These are phyloP conservation scores for Phytopythium kandeliae DNA, from an alignment of 352 stramenopile species.

Conservation along the genomic window DNA sequence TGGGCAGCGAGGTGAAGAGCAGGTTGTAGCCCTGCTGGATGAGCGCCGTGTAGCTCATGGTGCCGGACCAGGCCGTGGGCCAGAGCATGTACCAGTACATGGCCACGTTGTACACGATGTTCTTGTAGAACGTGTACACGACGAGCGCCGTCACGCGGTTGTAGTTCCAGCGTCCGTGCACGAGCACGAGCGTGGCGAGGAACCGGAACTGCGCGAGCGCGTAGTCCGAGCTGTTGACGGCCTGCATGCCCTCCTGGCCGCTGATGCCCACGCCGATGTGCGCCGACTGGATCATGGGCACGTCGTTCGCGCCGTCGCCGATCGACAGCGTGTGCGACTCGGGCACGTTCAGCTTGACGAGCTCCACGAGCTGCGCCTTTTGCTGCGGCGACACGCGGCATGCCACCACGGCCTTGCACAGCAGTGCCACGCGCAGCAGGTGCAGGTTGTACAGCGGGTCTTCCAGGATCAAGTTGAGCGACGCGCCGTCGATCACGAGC, in stretches of 20 bases:
- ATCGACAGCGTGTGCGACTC: constrained; percentile 87
- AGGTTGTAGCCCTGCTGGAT: constrained; percentile 95
- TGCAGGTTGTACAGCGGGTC: constrained; percentile 70
- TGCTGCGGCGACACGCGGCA: constrained; percentile 97
- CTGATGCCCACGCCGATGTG: constrained; percentile 93
- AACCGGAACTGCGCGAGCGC: constrained; percentile 81
- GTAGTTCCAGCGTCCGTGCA: constrained; percentile 87
- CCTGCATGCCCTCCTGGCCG: constrained; percentile 97
- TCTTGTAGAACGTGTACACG: constrained; percentile 89
- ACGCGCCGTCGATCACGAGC: constrained; percentile 94
- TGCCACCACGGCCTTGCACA: constrained; percentile 96
- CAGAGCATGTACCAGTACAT: constrained; percentile 89
- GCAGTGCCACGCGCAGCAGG: constrained; percentile 76
- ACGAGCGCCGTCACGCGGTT: constrained; percentile 85
- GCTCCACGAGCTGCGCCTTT: constrained; percentile 96
- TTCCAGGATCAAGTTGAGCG: constrained; percentile 77
- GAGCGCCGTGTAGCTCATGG: constrained; percentile 80
- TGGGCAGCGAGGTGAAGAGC: constrained; percentile 92
- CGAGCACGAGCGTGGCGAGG: constrained; percentile 63
- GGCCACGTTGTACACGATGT: constrained; percentile 88
- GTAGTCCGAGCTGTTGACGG: constrained; percentile 86
- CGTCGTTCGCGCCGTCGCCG: constrained; percentile 89
- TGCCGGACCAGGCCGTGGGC: constrained; percentile 90
- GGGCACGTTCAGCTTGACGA: constrained; percentile 88
- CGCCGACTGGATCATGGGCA: constrained; percentile 89